These are phyloP conservation scores for Rhodotorula sp. DNA, from an alignment of 1,284 basidiomycete genomes.

Conservation along the genomic window DNA sequence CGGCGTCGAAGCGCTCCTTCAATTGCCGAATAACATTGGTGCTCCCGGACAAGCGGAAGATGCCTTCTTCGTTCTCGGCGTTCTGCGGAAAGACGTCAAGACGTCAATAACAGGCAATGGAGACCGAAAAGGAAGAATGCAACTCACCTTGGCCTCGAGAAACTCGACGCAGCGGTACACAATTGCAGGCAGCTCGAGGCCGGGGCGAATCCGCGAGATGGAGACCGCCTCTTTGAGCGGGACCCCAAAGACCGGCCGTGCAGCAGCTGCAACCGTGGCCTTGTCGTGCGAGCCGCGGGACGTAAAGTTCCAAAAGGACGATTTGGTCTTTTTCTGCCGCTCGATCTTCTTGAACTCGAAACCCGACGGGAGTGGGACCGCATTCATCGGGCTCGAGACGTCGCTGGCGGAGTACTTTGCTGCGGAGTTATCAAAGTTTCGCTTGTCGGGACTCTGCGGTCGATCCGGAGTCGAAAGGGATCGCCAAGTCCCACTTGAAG, in stretches of 20 bases:
- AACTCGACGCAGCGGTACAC: constrained; percentile 74
- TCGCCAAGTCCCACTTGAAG: background rate
- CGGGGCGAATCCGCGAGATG: constrained; percentile 67
- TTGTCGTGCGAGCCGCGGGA: constrained; percentile 24
- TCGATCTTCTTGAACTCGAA: constrained; percentile 66
- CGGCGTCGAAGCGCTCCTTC: constrained; percentile 87
- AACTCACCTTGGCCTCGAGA: constrained; percentile 45
- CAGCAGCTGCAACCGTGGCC: constrained; percentile 11
- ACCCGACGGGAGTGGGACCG: constrained; percentile 77
- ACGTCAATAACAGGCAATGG: background rate
- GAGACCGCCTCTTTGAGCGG: constrained; percentile 82
- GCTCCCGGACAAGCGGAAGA: constrained; percentile 90
- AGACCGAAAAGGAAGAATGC: background rate
- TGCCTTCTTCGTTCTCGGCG: constrained; percentile 94
- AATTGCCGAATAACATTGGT: constrained; percentile 57
- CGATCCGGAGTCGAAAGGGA: constrained; percentile 7
- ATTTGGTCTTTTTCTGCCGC: constrained; percentile 67
- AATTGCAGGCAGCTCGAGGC: constrained; percentile 82
- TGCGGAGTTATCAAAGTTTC: constrained; percentile 40
- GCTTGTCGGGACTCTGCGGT: constrained; percentile 15
- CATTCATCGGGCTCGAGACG: constrained; percentile 85
- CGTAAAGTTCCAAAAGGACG: constrained; percentile 50
- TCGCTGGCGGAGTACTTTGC: constrained; percentile 63
- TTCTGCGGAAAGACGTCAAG: constrained; percentile 52
- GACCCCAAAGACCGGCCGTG: constrained; percentile 82